Evolutionary conservation across 208 protist species (phyloP).

Genomic region (Vickermania ingenoplastis): DNA sequence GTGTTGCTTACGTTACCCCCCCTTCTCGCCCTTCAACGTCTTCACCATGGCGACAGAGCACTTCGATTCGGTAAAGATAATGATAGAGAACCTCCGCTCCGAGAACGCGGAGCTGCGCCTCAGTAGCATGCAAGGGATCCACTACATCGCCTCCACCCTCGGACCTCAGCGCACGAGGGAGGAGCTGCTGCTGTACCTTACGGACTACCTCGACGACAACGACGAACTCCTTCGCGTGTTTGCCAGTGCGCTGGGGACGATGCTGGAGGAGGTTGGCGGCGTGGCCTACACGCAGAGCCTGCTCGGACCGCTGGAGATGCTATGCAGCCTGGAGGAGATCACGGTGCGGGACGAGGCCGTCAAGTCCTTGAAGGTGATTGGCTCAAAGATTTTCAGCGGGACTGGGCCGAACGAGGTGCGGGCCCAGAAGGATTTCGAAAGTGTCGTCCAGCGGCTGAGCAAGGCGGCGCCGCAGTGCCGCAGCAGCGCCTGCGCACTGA

Average conservation of each 20-base stretch:
- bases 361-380: constrained; percentile 67
- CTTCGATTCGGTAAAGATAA: constrained; percentile 91
- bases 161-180: constrained; percentile 92
- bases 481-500: constrained; percentile 90
- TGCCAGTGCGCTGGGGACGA: constrained; percentile 95
- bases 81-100: constrained; percentile 95
- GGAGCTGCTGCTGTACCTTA: constrained; percentile 96
- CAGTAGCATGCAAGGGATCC: constrained; percentile 94
- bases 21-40: too few relatives aligned
- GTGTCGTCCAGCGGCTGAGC: constrained; percentile 80
- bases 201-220: constrained; percentile 97
- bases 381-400: constrained; percentile 46
- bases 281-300: constrained; percentile 82
- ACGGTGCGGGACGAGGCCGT: constrained; percentile 96
- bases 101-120: constrained; percentile 95
- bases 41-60: constrained; percentile 55
- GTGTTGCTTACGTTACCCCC: too few relatives aligned
- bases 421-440: constrained; percentile 83
- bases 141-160: constrained; percentile 95
- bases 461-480: constrained; percentile 92
- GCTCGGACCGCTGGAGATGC: constrained; percentile 90
- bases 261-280: constrained; percentile 95
- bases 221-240: constrained; percentile 97
- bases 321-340: constrained; percentile 96
- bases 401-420: constrained; percentile 10